Percentiles rank a stretch among this genome's conserved stretches.
These are phyloP conservation scores for Lactarius tabidus DNA, from an alignment of 768 basidiomycete species.

Conservation along the genomic window DNA sequence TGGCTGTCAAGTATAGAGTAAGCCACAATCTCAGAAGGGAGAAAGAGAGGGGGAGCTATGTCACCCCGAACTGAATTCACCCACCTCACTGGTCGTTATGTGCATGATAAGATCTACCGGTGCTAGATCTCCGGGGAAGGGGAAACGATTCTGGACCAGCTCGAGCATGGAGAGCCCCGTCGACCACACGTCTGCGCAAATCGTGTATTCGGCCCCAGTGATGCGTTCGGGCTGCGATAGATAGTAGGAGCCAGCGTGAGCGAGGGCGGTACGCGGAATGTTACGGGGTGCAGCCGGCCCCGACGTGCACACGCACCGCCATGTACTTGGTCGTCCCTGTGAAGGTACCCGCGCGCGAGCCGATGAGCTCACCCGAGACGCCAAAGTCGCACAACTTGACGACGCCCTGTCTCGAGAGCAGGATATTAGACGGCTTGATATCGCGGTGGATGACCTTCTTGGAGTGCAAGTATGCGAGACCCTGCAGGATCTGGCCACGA, in stretches of 20 bases:
- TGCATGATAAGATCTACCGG: constrained; percentile 85
- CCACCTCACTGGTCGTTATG: constrained; percentile 66
- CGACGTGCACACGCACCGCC: constrained; percentile 60
- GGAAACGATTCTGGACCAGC: constrained; percentile 84
- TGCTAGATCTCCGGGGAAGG: constrained; percentile 79
- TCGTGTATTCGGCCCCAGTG: constrained; percentile 81
- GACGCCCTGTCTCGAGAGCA: constrained; percentile 78
- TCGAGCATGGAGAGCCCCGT: constrained; percentile 88
- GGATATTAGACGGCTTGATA: constrained; percentile 85
- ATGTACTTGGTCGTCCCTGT: constrained; percentile 94
- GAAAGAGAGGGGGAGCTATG: background rate
- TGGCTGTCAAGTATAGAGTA: constrained; percentile 40
- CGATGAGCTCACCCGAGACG: constrained; percentile 87
- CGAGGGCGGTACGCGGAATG: background rate
- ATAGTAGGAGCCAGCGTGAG: background rate
- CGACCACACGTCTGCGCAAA: constrained; percentile 93
- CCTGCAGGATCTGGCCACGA: constrained; percentile 61
- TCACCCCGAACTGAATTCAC: constrained; percentile 24
- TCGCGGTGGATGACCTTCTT: constrained; percentile 88
- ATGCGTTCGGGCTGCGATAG: constrained; percentile 77
- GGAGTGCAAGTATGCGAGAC: constrained; percentile 81
- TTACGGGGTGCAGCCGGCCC: background rate
- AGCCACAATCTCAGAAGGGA: constrained; percentile 18
- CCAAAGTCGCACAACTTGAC: constrained; percentile 92
- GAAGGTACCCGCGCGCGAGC: constrained; percentile 83